Base-by-base conservation (phyloP, 495 filamentous ascomycete species). In the Collariella sp. region DNA sequence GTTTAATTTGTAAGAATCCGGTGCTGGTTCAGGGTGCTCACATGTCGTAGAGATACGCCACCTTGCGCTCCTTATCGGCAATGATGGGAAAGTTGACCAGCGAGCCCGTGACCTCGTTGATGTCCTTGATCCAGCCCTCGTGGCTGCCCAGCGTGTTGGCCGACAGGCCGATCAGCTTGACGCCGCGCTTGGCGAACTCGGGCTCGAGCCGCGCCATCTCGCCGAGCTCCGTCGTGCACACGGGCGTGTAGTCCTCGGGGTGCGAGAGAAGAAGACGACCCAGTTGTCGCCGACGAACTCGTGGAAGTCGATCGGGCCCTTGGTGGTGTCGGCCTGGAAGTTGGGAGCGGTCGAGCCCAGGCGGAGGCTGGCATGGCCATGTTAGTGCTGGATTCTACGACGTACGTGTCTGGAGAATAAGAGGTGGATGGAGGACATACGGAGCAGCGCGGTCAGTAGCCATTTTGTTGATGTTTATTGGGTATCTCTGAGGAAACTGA, bases 221-320 rank as follows among this genome's bases (percentile, higher is more conserved):
- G 68, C 93, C 93, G 60, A 98, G 86, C 82, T 98, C 93, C 55
- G 93, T 98, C 70, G 93, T 98, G 80, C 93, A 98, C 59, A 98
- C 89, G 58, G 91, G 90, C 7, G 90, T 90, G 76, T 83, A 90
- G 72, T 91, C 86, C 71, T 93, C 89, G 29, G 93, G 93, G 79
- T 98, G 93, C 31, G 91, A 96, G 83, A 96, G 83, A 97, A 98
- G 68, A 97, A 82, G 61, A 98, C 81, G 56, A 88, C 85, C 93
- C 93, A 98, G 60, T 80, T 87, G 78, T 91, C 79, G 67, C 89
- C 94, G 62, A 97, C 87, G 75, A 87, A 98, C 66, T 96, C 82
- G 74, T 98, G 94, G 81, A 97, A 96, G 76, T 94, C 84, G 72
- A 98, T 97, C 50, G 81, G 82, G 57, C 93, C 93, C 51, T 78